These are phyloP conservation scores for Amauroascus niger DNA, from an alignment of 2,329 filamentous ascomycete species.

Conservation along the genomic window DNA sequence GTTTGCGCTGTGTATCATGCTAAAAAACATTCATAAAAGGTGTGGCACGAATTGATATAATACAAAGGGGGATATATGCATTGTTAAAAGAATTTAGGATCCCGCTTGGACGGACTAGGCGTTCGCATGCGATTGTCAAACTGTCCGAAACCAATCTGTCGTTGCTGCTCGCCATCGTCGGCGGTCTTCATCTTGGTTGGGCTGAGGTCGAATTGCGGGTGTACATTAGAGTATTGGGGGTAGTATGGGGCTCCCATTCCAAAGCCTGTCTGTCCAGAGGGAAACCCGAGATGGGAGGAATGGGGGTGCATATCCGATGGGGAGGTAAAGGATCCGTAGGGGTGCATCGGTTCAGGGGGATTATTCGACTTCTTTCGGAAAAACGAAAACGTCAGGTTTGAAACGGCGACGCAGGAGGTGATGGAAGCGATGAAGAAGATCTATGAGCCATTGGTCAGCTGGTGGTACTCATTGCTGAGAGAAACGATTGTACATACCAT, in stretches of 20 bases:
- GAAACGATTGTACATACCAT: conserved; percentile 43
- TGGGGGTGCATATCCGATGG: conserved; percentile 20
- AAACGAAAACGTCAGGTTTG: conserved; percentile 51
- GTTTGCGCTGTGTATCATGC: too few relatives aligned
- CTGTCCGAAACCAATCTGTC: conserved; percentile 26
- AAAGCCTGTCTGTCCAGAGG: conserved; percentile 22
- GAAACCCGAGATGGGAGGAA: conserved; percentile 23
- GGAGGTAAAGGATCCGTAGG: conserved; percentile 22
- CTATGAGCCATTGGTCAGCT: neutral
- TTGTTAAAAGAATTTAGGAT: conserved; percentile 13
- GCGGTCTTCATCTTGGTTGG: conserved; percentile 20
- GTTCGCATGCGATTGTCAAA: conserved; percentile 11
- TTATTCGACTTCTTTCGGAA: conserved; percentile 39
- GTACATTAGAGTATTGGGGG: neutral
- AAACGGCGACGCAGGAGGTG: conserved; percentile 46
- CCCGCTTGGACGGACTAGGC: conserved; percentile 5
- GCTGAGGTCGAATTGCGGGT: conserved; percentile 11
- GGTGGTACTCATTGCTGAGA: neutral
- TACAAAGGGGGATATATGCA: conserved; percentile 35
- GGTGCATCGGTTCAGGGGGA: conserved; percentile 26
- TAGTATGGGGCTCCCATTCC: conserved; percentile 15
- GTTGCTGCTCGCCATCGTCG: conserved; percentile 25
- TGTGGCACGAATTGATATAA: neutral
- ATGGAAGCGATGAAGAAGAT: conserved; percentile 30
- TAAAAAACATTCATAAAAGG: too few relatives aligned